Base-by-base conservation (phyloP, 306 rosid species). In the Rosa chinensis region DNA sequence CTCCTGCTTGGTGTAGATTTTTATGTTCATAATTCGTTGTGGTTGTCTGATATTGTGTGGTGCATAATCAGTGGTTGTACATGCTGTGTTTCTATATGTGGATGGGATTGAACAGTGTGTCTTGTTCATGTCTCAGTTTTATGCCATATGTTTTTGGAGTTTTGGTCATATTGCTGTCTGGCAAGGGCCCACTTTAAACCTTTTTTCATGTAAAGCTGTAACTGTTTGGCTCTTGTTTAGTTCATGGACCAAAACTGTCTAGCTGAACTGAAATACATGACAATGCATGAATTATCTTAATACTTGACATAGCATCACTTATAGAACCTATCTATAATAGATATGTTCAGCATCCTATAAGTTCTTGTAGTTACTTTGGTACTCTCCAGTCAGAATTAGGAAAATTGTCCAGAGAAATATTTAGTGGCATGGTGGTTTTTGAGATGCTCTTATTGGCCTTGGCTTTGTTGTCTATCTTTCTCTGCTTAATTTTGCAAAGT, bases 11-110 rank as follows among this genome's bases (percentile, higher is more conserved):
- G 17, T 5, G 21, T n/a, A 75, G 80, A 53, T 73, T 81, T 37
- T 42, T 48, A 21, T 78, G 44, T 80, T 78, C 40, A 23, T 16
- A 16, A 18, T 52, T 13, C 23, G 45, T 75, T 75, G 68, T 78
- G 61, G 70, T 45, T 56, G 61, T 77, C 20, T 79, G 37, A 48
- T 64, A 48, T 8, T 72, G 68, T 79, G 58, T 72, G 81, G 73
- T 80, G 67, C 70, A 32, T 55, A 62, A 74, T 79, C 67, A n/a
- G 72, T 79, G 64, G 80, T 66, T 76, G 18, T 81, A 16, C 10
- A 73, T 71, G 53, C 59, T 75, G 69, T 56, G 23, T 43, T 50
- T 43, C 25, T 62, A 62, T 44, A 14, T 10, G 55, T 45, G 72
- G 79, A 52, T 73, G 49, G 35, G 66, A 62, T 49, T 63, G 62